Conservation (phyloP, 2,329 filamentous ascomycete genomes). For the Epichloe scottii region DNA sequence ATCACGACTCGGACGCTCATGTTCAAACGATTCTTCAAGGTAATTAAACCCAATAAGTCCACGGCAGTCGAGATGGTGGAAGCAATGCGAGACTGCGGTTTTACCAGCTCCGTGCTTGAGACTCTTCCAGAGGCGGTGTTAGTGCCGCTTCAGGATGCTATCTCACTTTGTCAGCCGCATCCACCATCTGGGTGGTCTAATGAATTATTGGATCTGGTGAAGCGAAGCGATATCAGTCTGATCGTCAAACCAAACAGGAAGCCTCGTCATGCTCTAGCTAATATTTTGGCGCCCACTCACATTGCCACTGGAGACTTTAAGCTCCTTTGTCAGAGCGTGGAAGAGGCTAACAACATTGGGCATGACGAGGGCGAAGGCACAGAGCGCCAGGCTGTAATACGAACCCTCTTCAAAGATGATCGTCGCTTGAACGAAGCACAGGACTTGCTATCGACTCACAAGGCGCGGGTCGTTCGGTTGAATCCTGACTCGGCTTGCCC, state of each 20-base stretch:
- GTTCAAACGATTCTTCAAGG: constrained; percentile 54
- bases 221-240: constrained; percentile 67
- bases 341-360: constrained; percentile 45
- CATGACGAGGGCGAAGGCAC: constrained; percentile 73
- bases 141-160: constrained; percentile 68
- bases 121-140: constrained; percentile 78
- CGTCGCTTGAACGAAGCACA: constrained; percentile 78
- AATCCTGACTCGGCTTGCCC: constrained; percentile 63
- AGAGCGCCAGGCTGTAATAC: constrained; percentile 71
- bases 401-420: constrained; percentile 83
- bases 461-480: constrained; percentile 66
- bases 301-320: constrained; percentile 62
- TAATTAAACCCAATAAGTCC: constrained; percentile 36
- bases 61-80: constrained; percentile 55
- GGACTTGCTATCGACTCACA: constrained; percentile 72
- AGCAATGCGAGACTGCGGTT: constrained; percentile 56
- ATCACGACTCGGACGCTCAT: constrained; percentile 56
- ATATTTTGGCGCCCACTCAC: constrained; percentile 45
- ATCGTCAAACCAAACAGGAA: constrained; percentile 37
- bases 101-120: constrained; percentile 57
- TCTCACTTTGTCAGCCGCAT: constrained; percentile 70
- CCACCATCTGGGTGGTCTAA: constrained; percentile 68
- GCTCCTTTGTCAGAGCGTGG: constrained; percentile 57
- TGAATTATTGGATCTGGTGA: constrained; percentile 60
- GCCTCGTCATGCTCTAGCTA: constrained; percentile 20